These are phyloP conservation scores for Alternaria dauci DNA, from an alignment of 2,329 filamentous ascomycete genomes.

Conservation along the genomic window DNA sequence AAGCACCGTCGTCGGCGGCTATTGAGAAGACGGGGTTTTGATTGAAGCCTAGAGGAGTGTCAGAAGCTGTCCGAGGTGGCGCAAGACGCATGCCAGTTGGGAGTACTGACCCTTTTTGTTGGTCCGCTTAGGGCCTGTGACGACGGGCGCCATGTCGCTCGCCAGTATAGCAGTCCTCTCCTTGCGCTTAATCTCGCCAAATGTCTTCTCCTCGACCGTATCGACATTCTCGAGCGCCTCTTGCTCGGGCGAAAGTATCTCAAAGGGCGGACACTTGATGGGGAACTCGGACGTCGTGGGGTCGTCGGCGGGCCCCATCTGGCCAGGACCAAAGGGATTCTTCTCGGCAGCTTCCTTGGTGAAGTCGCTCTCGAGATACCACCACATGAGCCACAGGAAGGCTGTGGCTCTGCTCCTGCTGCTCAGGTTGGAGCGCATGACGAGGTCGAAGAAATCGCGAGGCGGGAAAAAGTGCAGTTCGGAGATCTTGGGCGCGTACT, in stretches of 20 bases:
- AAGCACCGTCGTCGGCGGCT: conserved; percentile 50
- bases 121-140: conserved; percentile 60
- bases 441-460: conserved; percentile 92
- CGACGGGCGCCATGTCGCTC: conserved; percentile 75
- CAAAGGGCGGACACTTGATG: conserved; percentile 70
- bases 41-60: conserved; percentile 43
- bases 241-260: conserved; percentile 71
- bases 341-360: conserved; percentile 84
- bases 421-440: conserved; percentile 86
- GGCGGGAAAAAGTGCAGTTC: conserved; percentile 88
- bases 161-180: conserved; percentile 77
- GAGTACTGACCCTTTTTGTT: conserved; percentile 55
- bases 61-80: conserved; percentile 10
- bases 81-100: not conserved
- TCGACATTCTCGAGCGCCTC: conserved; percentile 77
- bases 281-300: conserved; percentile 56
- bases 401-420: conserved; percentile 84
- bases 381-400: conserved; percentile 99
- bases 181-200: conserved; percentile 76
- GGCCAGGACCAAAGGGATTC: conserved; percentile 83
- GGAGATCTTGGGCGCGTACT: conserved; percentile 88
- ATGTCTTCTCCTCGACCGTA: conserved; percentile 71
- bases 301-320: conserved; percentile 47
- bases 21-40: conserved; percentile 55
- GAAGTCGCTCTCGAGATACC: conserved; percentile 96